A percentile compares a stretch with the other conserved stretches of the same genome.
Conservation (phyloP, 768 basidiomycete species). For the Coprinopsis cinerea region DNA sequence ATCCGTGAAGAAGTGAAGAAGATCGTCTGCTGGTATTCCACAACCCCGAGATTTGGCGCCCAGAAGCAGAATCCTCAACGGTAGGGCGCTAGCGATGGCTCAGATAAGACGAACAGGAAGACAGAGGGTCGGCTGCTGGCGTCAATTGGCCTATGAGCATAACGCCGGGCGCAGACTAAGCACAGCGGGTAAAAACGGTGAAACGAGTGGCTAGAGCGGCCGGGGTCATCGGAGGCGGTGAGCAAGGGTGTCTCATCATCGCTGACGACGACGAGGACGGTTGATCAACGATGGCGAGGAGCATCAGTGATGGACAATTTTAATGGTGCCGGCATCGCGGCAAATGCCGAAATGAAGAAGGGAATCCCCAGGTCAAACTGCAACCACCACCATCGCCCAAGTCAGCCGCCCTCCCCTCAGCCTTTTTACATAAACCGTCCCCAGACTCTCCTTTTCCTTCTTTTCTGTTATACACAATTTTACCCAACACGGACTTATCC, state of each 20-base stretch:
- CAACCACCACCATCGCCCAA: conserved; percentile 3
- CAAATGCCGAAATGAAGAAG: not conserved
- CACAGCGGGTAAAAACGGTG: not conserved
- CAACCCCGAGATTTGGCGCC: no score
- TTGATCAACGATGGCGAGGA: not conserved
- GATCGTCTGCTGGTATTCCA: no score
- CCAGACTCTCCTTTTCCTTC: not conserved
- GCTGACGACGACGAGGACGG: not conserved
- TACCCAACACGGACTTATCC: no score
- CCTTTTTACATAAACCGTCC: not conserved
- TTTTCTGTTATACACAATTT: not conserved
- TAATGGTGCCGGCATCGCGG: not conserved
- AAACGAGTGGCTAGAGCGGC: not conserved
- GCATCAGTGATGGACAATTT: not conserved
- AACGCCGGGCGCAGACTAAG: no score
- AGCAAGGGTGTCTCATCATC: not conserved
- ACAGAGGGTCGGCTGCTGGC: no score
- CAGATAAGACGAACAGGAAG: no score
- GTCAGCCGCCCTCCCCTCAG: not conserved
- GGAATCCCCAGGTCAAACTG: not conserved
- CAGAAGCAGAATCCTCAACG: no score
- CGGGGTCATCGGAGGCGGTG: not conserved
- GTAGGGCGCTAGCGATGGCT: no score
- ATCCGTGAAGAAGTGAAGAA: no score
- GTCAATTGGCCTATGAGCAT: no score